Base-by-base conservation (phyloP, 2,329 filamentous ascomycete species). In the Penicillium sp. region DNA sequence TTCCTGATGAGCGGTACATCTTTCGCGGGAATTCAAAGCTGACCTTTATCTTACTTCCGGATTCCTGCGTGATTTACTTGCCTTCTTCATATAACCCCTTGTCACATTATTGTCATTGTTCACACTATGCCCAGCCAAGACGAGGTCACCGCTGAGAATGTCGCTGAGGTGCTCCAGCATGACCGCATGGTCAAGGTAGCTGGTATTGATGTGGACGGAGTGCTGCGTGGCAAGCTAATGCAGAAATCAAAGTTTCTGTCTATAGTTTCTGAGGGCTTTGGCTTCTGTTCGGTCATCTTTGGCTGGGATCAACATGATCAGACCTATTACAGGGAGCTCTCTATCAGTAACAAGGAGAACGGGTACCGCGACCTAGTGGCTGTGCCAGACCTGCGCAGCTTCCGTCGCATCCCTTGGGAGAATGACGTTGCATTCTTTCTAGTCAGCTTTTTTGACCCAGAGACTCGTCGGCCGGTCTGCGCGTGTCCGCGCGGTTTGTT, bases 281-380 rank as follows among this genome's bases (percentile, higher is more conserved):
- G 92, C 51, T 96, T 96, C 80, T 96, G 92, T 79, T 94, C 89
- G 20, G 91, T 96, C 63, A 86, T 96, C 62, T 96, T 96, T 68
- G 92, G 92, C 71, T 96, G 92, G 92, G 92, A 97, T 75, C 96
- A 96, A 90, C 92, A 97, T 75, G 92, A 97, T 69, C 82, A 86
- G 78, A 95, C 90, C 11, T 97, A 96, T 74, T 87, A 90, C 72
- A 85, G 83, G 65, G 92, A 96, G 76, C 83, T 96, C 60, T 84
- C 84, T 68, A 88, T 96, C 73, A 94, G 90, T 76, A 96, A 96
- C 77, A 89, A 89, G 64, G 87, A 90, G 68, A 96, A 96, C 71
- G 92, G 92, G 42, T 96, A 96, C 75, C 84, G 88, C 61, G 92
- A 96, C 73, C 77, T 96, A 42, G 82, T 96, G 49, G 92, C 92